These are phyloP conservation scores for Globisporangium nunn DNA, from an alignment of 352 stramenopile species.

Conservation along the genomic window DNA sequence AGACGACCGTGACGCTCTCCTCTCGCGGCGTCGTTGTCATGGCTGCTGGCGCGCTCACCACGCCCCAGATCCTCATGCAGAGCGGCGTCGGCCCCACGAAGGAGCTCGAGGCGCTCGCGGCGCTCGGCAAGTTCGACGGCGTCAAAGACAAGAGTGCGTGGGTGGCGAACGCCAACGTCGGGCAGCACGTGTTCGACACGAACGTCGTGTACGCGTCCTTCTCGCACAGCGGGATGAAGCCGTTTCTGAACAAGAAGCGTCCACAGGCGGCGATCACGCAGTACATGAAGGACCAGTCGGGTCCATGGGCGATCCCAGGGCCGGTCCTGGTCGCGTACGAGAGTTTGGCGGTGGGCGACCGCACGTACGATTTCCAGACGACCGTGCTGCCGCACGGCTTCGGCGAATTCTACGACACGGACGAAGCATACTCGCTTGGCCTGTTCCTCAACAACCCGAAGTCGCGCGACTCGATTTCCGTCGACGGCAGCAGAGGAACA, in stretches of 20 bases:
- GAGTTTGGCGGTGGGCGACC: slow-evolving; percentile 14
- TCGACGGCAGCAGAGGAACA: not conserved
- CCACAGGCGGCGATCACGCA: slow-evolving; percentile 2
- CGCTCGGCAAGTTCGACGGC: slow-evolving; percentile 7
- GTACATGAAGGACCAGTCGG: slow-evolving; percentile 6
- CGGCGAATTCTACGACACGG: slow-evolving; percentile 12
- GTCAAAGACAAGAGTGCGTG: slow-evolving; percentile 3
- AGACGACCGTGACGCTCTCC: slow-evolving; percentile 18
- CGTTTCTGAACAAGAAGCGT: slow-evolving; percentile 4
- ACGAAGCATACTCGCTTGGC: slow-evolving; percentile 15
- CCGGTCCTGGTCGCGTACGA: slow-evolving; percentile 26
- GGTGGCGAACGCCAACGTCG: slow-evolving; percentile 9
- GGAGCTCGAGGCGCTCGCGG: slow-evolving; percentile 34
- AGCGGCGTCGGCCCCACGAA: slow-evolving; percentile 59
- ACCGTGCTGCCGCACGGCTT: slow-evolving; percentile 23
- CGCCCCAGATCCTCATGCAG: slow-evolving; percentile 77
- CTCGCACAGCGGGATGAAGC: slow-evolving; percentile 6
- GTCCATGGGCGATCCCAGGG: slow-evolving; percentile 16
- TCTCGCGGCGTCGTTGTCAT: slow-evolving; percentile 59
- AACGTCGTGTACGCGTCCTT: slow-evolving; percentile 12
- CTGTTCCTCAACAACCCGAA: slow-evolving; percentile 23
- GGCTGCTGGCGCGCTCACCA: slow-evolving; percentile 58
- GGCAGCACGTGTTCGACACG: slow-evolving; percentile 8
- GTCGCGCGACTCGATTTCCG: slow-evolving; percentile 16
- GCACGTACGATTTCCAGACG: slow-evolving; percentile 22